Evolutionary conservation across 2,329 filamentous ascomycete genomes (phyloP).

Genomic region (Hypoxylon sp.): DNA sequence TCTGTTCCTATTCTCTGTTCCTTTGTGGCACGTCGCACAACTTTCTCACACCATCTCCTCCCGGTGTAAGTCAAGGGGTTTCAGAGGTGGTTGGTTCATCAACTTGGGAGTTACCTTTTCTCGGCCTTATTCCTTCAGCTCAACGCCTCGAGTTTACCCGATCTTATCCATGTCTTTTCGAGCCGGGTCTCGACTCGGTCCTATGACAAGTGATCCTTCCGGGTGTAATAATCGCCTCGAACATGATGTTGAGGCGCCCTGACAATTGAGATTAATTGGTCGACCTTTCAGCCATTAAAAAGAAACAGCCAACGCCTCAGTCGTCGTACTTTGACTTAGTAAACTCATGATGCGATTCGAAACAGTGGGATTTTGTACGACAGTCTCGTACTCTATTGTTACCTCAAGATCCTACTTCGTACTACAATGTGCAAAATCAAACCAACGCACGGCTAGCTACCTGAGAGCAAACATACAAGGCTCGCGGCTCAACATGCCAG

Average conservation of each 20-base stretch:
- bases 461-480: constrained; percentile 25
- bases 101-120: constrained; percentile 40
- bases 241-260: constrained; percentile 24
- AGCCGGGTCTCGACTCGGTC: constrained; percentile 9
- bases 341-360: constrained; percentile 30
- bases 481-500: constrained; percentile 27
- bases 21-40: constrained; percentile 40
- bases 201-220: constrained; percentile 28
- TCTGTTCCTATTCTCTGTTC: constrained; percentile 24
- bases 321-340: constrained; percentile 16
- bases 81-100: constrained; percentile 41
- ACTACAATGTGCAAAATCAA: constrained; percentile 7
- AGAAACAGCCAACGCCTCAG: constrained; percentile 25
- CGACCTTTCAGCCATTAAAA: constrained; percentile 20
- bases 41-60: constrained; percentile 32
- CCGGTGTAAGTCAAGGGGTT: constrained; percentile 38
- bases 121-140: constrained; percentile 50
- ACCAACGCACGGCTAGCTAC: constrained; percentile 20
- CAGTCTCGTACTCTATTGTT: constrained; percentile 32
- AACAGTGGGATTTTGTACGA: constrained; percentile 37
- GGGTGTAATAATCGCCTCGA: constrained; percentile 30
- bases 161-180: constrained; percentile 30
- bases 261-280: constrained; percentile 13
- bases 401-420: constrained; percentile 28
- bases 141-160: constrained; percentile 39